Base-by-base conservation (phyloP, 176 grass and related monocot genomes). In the Paspalum vaginatum region DNA sequence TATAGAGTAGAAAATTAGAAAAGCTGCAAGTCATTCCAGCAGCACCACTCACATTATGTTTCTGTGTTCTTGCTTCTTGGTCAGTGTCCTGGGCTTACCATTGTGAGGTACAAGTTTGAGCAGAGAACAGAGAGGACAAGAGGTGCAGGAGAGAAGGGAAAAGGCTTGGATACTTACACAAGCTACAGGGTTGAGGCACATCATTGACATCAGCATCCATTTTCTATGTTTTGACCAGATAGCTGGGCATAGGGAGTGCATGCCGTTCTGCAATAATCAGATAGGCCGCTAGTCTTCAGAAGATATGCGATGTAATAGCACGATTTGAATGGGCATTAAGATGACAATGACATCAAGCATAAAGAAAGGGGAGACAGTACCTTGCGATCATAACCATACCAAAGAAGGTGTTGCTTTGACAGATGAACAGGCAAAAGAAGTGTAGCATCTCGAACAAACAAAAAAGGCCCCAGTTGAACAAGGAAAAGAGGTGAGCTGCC, bases 351-450 rank as follows among this genome's bases (percentile, higher is more conserved):
- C n/a, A 76, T 80, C 22, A 66, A 75, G 15, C 59, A 45, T 56
- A 8, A 5, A 75, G 47, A 27, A 61, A 32, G 70, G 20, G 45
- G 45, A 4, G 38, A 79, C 8, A 12, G 9, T 93, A 99, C 96
- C 96, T 99, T 95, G 20, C 79, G 85, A 81, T 99, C 96, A 79
- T 95, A 99, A 49, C 92, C 96, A 88, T 95, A 99, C 96, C 92
- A 99, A 89, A 99, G 90, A 51, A 99, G 87, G 81, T 95, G 90
- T 73, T 99, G 92, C 68, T 99, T 95, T 79, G 92, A 95, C n/a
- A 99, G 44, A 91, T 99, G 93, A 81, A 99, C 48, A 9, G 96
- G 96, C 54, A 99, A 91, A 84, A 99, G 92, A 89, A 99, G 79
- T 37, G 96, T 91, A 17, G 96, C 93, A 52, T 99, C 92, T 17